A percentile compares a stretch with the other conserved stretches of the same genome.
Conservation (phyloP, 192 early-diverging fungal species). For the Umbelopsis sp. region DNA sequence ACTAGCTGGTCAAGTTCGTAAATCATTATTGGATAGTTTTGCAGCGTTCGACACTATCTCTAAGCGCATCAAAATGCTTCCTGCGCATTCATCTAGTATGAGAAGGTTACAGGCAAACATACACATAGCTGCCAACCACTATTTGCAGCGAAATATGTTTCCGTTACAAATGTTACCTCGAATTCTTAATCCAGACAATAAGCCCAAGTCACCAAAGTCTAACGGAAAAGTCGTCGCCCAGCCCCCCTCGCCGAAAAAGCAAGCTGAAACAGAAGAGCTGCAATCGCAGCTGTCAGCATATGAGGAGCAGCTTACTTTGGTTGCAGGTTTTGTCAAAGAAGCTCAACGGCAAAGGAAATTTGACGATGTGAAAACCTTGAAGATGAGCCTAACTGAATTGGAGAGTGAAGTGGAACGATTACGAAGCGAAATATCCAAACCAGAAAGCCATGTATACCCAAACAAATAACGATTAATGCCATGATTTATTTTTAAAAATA, state of each 20-base stretch:
- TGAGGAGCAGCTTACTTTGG: conserved; percentile 67
- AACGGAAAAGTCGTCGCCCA: conserved; percentile 11
- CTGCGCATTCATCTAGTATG: conserved; percentile 47
- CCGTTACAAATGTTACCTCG: conserved; percentile 72
- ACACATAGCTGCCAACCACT: conserved; percentile 64
- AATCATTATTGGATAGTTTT: conserved; percentile 68
- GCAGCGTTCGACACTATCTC: conserved; percentile 60
- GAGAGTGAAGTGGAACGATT: conserved; percentile 61
- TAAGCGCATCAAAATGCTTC: conserved; percentile 62
- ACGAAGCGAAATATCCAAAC: background rate
- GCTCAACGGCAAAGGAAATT: conserved; percentile 66
- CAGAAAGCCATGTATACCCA: background rate
- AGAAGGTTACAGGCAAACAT: conserved; percentile 68
- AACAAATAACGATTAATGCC: background rate
- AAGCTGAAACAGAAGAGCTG: conserved; percentile 36
- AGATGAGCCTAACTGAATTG: conserved; percentile 64
- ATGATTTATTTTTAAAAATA: background rate
- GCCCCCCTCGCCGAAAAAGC: conserved; percentile 1
- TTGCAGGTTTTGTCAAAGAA: conserved; percentile 66
- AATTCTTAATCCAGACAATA: conserved; percentile 44
- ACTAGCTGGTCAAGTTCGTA: conserved; percentile 61
- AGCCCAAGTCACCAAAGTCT: conserved; percentile 9
- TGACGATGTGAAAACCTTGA: conserved; percentile 73
- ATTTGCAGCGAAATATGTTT: conserved; percentile 79
- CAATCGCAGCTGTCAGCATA: conserved; percentile 55